A percentile compares a stretch with the other conserved stretches of the same genome.
These are phyloP conservation scores for Cyberlindnera veronae DNA, from an alignment of 805 yeast genomes.

Conservation along the genomic window DNA sequence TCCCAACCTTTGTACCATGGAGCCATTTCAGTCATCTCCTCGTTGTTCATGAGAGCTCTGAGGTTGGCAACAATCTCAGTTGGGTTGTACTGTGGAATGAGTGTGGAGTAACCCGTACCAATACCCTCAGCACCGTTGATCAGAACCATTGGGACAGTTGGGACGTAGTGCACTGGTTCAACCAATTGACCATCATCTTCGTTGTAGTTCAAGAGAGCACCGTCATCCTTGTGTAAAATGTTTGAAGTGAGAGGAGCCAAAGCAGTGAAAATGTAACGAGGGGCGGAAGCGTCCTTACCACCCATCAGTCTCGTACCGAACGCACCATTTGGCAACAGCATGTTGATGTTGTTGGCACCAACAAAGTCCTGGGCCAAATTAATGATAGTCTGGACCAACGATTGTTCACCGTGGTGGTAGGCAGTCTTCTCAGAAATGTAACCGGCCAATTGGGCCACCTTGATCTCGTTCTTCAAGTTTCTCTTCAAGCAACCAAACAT, in stretches of 20 bases:
- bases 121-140: conserved; percentile 98
- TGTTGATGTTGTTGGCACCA: conserved; percentile 85
- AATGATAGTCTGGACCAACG: conserved; percentile 85
- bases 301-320: conserved; percentile 96
- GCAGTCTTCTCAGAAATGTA: conserved; percentile 85
- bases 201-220: conserved; percentile 69
- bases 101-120: conserved; percentile 98
- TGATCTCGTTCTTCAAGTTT: conserved; percentile 71
- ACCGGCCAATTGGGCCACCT: conserved; percentile 89
- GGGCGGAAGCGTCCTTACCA: conserved; percentile 98
- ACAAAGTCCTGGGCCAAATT: conserved; percentile 94
- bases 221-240: conserved; percentile 77
- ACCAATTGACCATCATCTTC: conserved; percentile 93
- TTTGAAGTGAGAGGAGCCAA: conserved; percentile 69
- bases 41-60: conserved; percentile 66
- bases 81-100: conserved; percentile 89
- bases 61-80: conserved; percentile 73
- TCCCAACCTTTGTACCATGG: conserved; percentile 98
- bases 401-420: conserved; percentile 92
- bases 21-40: conserved; percentile 64
- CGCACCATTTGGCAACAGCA: conserved; percentile 87
- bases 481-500: conserved; percentile 83
- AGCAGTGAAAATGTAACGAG: conserved; percentile 93
- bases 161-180: conserved; percentile 94
- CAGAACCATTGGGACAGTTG: conserved; percentile 90